Base-by-base conservation (phyloP, 2,329 filamentous ascomycete species). In the Sordariomycetes sp. region DNA sequence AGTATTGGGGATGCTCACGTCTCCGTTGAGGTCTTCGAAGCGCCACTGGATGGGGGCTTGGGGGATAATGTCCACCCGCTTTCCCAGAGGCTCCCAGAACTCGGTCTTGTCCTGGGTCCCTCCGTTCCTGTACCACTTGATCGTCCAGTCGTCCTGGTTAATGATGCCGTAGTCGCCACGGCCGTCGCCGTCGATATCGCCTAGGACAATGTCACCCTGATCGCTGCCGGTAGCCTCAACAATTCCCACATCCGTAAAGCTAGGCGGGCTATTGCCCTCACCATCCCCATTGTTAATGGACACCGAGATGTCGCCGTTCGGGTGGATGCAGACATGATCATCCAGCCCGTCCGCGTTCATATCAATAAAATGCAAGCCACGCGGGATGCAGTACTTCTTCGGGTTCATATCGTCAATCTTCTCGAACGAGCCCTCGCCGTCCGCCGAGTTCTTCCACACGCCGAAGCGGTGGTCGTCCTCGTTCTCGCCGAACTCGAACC, bases 51-150 rank as follows among this genome's bases (percentile, higher is more conserved):
- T 53, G 12, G 43, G 3, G 3, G 10, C 16, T 2, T n/a, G 16
- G 3, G 43, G n/a, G 28, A 60, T 59, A 2, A 51, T 56, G 10
- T 54, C 55, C 34, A 65, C 65, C 2, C 60, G 54, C 22, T 59
- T 16, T 2, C 61, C 68, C 32, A 72, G 60, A 1, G 60, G 54
- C 60, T 72, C 67, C 69, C 70, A 72, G 60, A 67, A 69, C 1
- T 59, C 58, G 0, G 69, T 65, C 1, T 53, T 58, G 12, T 55
- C 46, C 2, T 50, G 55, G 3, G 48, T 24, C 22, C 50, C n/a
- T 28, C 52, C 58, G 51, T 62, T 63, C 22, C 53, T 24, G 54
- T 55, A 61, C 18, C 59, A 46, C 6, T 34, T 32, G 37, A 62
- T 56, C 7, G 43, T 16, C 35, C 58, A 58, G 7, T 28, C 52